Conservation (phyloP, 768 basidiomycete species). For the Russula sp. region DNA sequence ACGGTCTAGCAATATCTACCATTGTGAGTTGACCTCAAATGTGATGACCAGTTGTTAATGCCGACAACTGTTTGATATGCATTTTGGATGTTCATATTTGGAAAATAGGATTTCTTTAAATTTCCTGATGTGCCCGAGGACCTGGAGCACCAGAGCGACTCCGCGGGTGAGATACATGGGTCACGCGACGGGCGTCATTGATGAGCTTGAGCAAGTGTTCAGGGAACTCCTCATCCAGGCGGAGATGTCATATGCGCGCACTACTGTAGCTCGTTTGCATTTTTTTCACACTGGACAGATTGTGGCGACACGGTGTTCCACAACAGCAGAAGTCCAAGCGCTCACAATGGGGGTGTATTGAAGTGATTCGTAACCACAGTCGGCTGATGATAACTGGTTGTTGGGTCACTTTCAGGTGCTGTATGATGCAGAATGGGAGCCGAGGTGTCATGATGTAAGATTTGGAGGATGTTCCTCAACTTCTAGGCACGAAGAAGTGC, state of each 20-base stretch:
- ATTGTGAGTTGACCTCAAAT: too few relatives aligned
- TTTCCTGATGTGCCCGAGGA: too few relatives aligned
- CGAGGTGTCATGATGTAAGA: slow-evolving; percentile 15
- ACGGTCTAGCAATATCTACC: too few relatives aligned
- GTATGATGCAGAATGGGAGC: slow-evolving; percentile 14
- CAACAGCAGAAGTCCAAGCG: slow-evolving; percentile 53
- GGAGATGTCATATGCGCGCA: slow-evolving; percentile 67
- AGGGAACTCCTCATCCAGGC: slow-evolving; percentile 53
- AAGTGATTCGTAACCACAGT: slow-evolving; percentile 56
- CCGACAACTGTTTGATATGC: too few relatives aligned
- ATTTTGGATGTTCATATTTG: too few relatives aligned
- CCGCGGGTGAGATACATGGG: slow-evolving; percentile 59
- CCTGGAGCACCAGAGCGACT: slow-evolving; percentile 18
- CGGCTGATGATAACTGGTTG: slow-evolving; percentile 75
- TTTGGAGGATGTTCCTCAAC: too few relatives aligned
- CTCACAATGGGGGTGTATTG: slow-evolving; percentile 55
- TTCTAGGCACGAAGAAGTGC: too few relatives aligned
- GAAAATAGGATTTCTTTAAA: too few relatives aligned
- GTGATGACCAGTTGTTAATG: too few relatives aligned
- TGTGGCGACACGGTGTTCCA: slow-evolving; percentile 62
- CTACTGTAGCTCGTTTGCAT: slow-evolving; percentile 50
- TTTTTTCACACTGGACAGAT: slow-evolving; percentile 62
- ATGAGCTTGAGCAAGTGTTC: slow-evolving; percentile 68
- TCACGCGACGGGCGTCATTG: slow-evolving; percentile 72
- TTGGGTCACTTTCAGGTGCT: slow-evolving; percentile 26